Percentiles rank a stretch among this genome's conserved stretches.
Evolutionary conservation across 2,329 filamentous ascomycete genomes (phyloP).

Genomic region (Stylonectria norvegica): DNA sequence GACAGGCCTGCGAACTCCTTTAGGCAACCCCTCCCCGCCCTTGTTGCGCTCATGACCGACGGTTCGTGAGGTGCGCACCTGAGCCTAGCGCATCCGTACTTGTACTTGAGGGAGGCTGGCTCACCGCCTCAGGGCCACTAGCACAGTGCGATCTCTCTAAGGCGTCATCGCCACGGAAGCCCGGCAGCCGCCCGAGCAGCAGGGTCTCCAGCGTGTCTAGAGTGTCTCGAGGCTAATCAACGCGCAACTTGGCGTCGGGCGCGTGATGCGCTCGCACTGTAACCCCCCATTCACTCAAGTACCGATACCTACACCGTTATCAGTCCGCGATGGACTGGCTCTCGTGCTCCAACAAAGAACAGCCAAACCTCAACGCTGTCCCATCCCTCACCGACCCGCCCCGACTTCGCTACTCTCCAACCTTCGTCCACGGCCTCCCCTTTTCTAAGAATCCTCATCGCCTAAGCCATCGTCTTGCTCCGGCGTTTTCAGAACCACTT

Average conservation of each 20-base stretch:
- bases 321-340: constrained; percentile 17
- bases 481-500: constrained; percentile 10
- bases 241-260: constrained; percentile 1
- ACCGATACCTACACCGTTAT: constrained; percentile 22
- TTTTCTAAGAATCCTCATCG: constrained; percentile 11
- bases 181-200: constrained; percentile 5
- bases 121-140: constrained; percentile 11
- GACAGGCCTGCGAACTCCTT: constrained; percentile 12
- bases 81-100: constrained; percentile 16
- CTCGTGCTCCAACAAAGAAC: constrained; percentile 26
- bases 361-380: constrained; percentile 13
- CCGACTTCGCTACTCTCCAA: constrained; percentile 22
- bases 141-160: constrained; percentile 18
- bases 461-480: constrained; percentile 7
- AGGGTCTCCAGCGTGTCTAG: neutral
- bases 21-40: constrained; percentile 23
- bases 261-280: constrained; percentile 22
- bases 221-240: too few relatives aligned
- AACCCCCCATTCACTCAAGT: constrained; percentile 8
- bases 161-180: constrained; percentile 21
- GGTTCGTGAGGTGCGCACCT: constrained; percentile 18
- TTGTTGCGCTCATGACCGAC: constrained; percentile 28
- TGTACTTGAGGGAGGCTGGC: constrained; percentile 10
- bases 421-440: constrained; percentile 13
- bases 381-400: constrained; percentile 16